Evolutionary conservation across 148 eudicot genomes (phyloP).

Genomic region (Simmondsia chinensis): DNA sequence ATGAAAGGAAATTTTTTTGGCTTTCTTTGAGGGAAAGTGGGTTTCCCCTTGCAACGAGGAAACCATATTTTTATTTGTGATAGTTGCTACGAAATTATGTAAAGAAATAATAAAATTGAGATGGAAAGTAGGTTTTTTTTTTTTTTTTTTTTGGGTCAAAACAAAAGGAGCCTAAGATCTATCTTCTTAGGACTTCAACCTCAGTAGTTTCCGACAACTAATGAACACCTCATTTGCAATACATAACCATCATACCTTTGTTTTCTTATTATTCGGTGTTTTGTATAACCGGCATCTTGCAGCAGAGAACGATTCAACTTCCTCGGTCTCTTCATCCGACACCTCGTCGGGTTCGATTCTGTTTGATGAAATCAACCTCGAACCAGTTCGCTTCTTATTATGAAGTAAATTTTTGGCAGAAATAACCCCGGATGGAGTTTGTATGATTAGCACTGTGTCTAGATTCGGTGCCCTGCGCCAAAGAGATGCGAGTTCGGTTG

Average conservation of each 20-base stretch:
- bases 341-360: constrained; percentile 48
- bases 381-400: constrained; percentile 50
- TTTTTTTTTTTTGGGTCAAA: too few relatives aligned
- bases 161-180: too few relatives aligned
- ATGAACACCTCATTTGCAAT: too few relatives aligned
- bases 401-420: constrained; percentile 75
- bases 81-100: too few relatives aligned
- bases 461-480: constrained; percentile 88
- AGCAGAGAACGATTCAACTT: constrained; percentile 72
- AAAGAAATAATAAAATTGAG: too few relatives aligned
- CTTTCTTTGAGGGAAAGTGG: too few relatives aligned
- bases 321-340: constrained; percentile 29
- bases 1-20: too few relatives aligned
- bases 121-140: too few relatives aligned
- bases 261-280: constrained; percentile 43
- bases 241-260: constrained; percentile 28
- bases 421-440: constrained; percentile 73
- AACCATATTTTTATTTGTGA: too few relatives aligned
- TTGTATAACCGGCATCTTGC: constrained; percentile 75
- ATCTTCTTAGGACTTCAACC: too few relatives aligned
- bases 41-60: too few relatives aligned
- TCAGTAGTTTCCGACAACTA: too few relatives aligned
- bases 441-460: constrained; percentile 80
- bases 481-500: constrained; percentile 9
- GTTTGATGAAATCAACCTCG: constrained; percentile 76